Evolutionary conservation across 192 early-diverging fungal genomes (phyloP), one percentile per base, ranked within the genome.

Genomic region (Backusella tuberculispora): DNA sequence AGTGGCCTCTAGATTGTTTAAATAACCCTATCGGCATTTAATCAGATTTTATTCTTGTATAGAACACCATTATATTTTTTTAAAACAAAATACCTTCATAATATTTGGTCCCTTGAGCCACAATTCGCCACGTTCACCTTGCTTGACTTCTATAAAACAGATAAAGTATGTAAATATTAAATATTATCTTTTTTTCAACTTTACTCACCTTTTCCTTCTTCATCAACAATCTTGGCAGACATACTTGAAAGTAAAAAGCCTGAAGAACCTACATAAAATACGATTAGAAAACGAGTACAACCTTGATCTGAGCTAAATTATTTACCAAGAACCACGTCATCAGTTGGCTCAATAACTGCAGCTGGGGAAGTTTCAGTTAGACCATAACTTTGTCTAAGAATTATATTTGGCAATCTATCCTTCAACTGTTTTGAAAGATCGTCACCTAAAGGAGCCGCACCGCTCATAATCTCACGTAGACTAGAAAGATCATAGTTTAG

Each of bases 31-130:
- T 71, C 6, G 24, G 6, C 48, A 40, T 40, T 8, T 0, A 6
- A 12, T 41, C 29, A 42, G 13, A 14, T 65, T 24, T 65, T 24
- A 3, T 14, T 7, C 15, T 29, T 17, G n/a, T 12, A 17, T 13
- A 40, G 13, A 40, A 4, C 13, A n/a, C 26, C 3, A 17, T n/a
- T 2, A 42, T 60, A 26, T 14, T 6, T 14, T 8, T 17, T 7
- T 17, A 6, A 60, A 43, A 42, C 41, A 43, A 43, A 19, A 26
- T 71, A 70, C 75, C 73, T 89, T 90, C 95, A 96, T 96, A 67
- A 97, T 77, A 73, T 92, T 98, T 17, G 95, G 93, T 0, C 78
- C 73, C 40, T 74, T 74, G 71, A 96, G 74, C 83, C 92, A 96
- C 42, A 99, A 82, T 83, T 99, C 96, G 47, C 96, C 97, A 0